Evolutionary conservation across 208 protist genomes (phyloP), one percentile per base, ranked within the genome.

Genomic region (Crithidia brevicula): DNA sequence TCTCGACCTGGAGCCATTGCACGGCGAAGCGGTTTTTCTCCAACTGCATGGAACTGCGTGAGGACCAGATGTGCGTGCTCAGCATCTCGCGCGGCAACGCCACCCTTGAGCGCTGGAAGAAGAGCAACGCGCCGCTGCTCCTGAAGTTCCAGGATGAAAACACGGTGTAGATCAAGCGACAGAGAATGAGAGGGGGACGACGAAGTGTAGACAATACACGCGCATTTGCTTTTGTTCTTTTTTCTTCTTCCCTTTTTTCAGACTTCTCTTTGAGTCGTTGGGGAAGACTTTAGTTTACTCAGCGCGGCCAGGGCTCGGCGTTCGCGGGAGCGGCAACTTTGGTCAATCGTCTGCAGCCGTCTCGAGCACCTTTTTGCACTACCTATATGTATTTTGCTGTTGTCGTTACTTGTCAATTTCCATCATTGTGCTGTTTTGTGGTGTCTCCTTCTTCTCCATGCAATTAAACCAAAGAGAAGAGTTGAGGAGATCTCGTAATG

Each of bases 11-110:
- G 87, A 62, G 58, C 20, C 86, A 95, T 72, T 86, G 71, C 38
- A 76, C 74, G 16, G 84, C 77, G 28, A 89, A 95, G 74, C 79
- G 79, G 56, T 90, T 91, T 53, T 92, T 93, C 69, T 74, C 89
- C n/a, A 67, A 52, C 33, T 83, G 66, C 61, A 84, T 93, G 73
- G 84, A 95, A 75, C 68, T 92, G 46, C 78, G 79, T 16, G 86
- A 95, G 74, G 49, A 72, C 11, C 82, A 93, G 63, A 50, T 86
- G 43, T 51, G 40, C 43, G 18, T 89, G 28, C 52, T 84, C 11
- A 73, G 53, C 27, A 49, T 77, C 33, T 42, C 49, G 18, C 58
- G 62, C 36, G 82, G 79, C 34, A 88, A 86, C 65, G 42, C 71
- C 2, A 43, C 34, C 27, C 46, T 95, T 33, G 78, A 86, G 51